Conservation (phyloP, 2,329 filamentous ascomycete species). For the Dendrostoma leiphaemia region DNA sequence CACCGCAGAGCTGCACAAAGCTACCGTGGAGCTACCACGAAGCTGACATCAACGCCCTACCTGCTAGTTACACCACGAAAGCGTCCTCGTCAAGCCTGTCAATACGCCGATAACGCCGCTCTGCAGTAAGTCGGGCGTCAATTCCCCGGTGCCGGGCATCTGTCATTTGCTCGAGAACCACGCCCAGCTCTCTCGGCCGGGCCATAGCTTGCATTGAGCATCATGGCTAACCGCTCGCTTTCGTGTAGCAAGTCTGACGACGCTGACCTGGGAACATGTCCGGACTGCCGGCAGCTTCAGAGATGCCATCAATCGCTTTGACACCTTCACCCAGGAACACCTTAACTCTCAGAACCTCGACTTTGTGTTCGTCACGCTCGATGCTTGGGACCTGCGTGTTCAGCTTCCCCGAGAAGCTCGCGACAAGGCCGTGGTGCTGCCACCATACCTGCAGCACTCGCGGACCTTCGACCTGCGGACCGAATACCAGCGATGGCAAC, state of each 20-base stretch:
- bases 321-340: conserved; percentile 89
- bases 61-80: conserved; percentile 83
- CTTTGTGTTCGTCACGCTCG: conserved; percentile 97
- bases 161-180: conserved; percentile 4
- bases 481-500: conserved; percentile 98
- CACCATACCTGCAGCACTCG: conserved; percentile 95
- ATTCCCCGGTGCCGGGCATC: background rate
- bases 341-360: conserved; percentile 87
- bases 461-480: conserved; percentile 95
- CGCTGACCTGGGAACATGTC: conserved; percentile 98
- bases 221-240: background rate
- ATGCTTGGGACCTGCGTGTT: conserved; percentile 97
- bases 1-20: too few species aligned
- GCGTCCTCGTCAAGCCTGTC: conserved; percentile 94
- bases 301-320: conserved; percentile 93
- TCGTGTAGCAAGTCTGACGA: conserved; percentile 83
- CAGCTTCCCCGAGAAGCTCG: conserved; percentile 96
- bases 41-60: background rate
- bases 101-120: conserved; percentile 98
- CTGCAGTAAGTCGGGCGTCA: conserved; percentile 75
- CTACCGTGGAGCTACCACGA: conserved; percentile 14
- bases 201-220: background rate
- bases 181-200: background rate
- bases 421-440: conserved; percentile 95
- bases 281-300: conserved; percentile 95